Evolutionary conservation across 78 protist species (phyloP), one percentile per base, ranked within the genome.

Genomic region (slime mould (Dictyostelium discoideum)): DNA sequence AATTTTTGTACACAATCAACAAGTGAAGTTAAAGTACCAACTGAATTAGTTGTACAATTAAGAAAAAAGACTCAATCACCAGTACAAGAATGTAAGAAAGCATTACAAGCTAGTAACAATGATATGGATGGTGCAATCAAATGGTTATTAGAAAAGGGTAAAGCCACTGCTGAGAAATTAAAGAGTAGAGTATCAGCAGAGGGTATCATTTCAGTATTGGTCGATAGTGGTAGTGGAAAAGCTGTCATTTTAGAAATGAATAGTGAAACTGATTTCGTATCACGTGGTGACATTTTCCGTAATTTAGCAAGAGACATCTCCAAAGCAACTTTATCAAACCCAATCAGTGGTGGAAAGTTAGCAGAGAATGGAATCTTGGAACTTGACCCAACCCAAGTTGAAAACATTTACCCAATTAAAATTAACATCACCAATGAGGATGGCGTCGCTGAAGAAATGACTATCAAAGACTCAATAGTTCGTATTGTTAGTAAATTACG

Each of bases 221-320:
- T 82, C 40, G 26, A 48, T 37, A 40, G 63, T n/a, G 18, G 60
- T 2, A 57, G 13, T 7, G 48, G 24, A 13, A 80, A 60, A 46
- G 94, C 83, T 16, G 73, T 89, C 8, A 89, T 89, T 22, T 37
- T 89, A 14, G 94, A 89, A 67, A 69, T 89, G 54, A 89, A 89
- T 86, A 89, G 94, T 89, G 94, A 89, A 37, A 89, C 94, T 44
- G 94, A 89, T 82, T 89, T 89, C 20, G 94, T 89, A 7, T 24
- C 77, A 18, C 86, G 94, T 82, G 94, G 94, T 72, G 94, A 89
- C 10, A 82, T 65, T 16, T 89, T 89, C 78, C 73, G 86, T 40
- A 46, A 24, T 10, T 82, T 89, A 80, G 73, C 83, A 39, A 50
- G 39, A 40, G 44, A 72, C 3, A 80, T 89, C 50, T 20, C 87